phyloP scores from a whole-genome alignment of 306 rosid species.

The Arachis hypogaea region DNA sequence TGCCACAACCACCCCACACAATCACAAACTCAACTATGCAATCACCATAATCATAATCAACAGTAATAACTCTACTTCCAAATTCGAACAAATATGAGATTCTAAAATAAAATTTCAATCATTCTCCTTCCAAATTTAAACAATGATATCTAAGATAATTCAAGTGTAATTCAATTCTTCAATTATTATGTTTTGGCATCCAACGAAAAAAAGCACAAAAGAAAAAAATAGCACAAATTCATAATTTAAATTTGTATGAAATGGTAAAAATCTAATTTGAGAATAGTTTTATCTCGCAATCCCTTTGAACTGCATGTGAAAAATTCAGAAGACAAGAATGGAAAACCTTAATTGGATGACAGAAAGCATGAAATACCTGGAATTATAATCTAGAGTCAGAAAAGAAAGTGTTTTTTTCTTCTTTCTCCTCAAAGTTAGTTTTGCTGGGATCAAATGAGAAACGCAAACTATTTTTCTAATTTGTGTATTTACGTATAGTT shows the following conservation, averaged over 20 bases:
- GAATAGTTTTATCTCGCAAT: background rate
- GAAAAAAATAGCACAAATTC: background rate
- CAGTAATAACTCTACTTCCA: constrained; percentile 29
- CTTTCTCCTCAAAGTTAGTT: constrained; percentile 9
- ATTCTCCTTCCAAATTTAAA: no score
- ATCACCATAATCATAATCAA: constrained; percentile 20
- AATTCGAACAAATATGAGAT: constrained; percentile 29
- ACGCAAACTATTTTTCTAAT: no score
- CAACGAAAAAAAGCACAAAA: constrained; percentile 32
- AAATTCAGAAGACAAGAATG: constrained; percentile 1
- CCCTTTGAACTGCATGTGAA: background rate
- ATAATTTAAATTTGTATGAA: constrained; percentile 29
- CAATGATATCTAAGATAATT: no score
- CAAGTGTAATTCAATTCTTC: constrained; percentile 32
- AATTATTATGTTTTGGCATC: constrained; percentile 35
- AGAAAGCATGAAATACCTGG: constrained; percentile 46
- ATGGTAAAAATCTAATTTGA: constrained; percentile 24
- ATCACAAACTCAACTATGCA: constrained; percentile 30
- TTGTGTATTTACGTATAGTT: no score
- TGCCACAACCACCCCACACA: constrained; percentile 39
- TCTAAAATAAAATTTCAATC: constrained; percentile 13
- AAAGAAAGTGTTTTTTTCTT: background rate
- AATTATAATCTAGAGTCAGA: constrained; percentile 40
- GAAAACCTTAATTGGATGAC: constrained; percentile 33
- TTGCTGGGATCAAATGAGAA: constrained; percentile 16